phyloP scores from a whole-genome alignment of 83 land plant genomes.

The Thuja plicata region DNA sequence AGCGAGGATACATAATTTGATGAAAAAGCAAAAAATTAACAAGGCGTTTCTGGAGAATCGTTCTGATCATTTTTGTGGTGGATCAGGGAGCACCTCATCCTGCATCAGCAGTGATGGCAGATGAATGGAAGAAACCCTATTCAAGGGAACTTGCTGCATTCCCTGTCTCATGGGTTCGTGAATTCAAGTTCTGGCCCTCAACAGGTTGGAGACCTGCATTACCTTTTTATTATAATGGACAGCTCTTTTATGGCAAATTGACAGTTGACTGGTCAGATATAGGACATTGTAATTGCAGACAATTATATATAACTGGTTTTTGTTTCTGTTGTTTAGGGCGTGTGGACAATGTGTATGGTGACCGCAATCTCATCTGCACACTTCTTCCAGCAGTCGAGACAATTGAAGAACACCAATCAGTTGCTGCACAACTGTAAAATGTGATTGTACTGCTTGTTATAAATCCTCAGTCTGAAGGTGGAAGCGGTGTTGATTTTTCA shows the following conservation, averaged over 20 bases:
- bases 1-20: no score
- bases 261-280: neutral
- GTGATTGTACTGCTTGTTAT: neutral
- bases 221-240: neutral
- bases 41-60: neutral
- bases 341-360: slow-evolving; percentile 99
- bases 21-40: no score
- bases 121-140: slow-evolving; percentile 92
- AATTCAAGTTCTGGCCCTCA: slow-evolving; percentile 97
- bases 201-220: slow-evolving; percentile 58
- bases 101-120: slow-evolving; percentile 88
- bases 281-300: neutral
- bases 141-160: slow-evolving; percentile 95
- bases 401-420: slow-evolving; percentile 77
- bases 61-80: slow-evolving; percentile 20
- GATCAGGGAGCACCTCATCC: slow-evolving; percentile 98
- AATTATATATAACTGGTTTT: slow-evolving; percentile 5
- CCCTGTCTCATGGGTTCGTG: slow-evolving; percentile 93
- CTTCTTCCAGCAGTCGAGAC: slow-evolving; percentile 70
- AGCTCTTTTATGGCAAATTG: neutral
- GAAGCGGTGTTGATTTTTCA: neutral
- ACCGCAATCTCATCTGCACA: slow-evolving; percentile 96
- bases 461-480: neutral
- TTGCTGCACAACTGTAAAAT: slow-evolving; percentile 53
- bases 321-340: slow-evolving; percentile 61